These are phyloP conservation scores for Tubosaeta sp. DNA, from an alignment of 768 basidiomycete genomes.

Conservation along the genomic window DNA sequence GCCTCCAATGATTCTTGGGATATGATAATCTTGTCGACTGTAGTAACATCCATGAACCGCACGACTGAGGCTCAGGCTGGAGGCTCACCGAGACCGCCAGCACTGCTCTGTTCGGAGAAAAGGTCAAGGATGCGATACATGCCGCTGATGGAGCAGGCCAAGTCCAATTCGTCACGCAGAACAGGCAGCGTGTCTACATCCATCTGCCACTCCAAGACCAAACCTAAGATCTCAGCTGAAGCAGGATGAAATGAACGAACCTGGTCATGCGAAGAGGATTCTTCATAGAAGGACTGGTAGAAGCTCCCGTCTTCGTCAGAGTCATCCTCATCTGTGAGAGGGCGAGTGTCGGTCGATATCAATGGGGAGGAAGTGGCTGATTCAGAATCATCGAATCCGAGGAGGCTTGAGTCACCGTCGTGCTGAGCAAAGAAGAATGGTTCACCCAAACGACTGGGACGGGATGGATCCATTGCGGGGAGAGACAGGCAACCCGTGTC, in stretches of 20 bases:
- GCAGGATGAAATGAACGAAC: constrained; percentile 3
- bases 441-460: constrained; percentile 7
- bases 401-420: not conserved
- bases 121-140: constrained; percentile 46
- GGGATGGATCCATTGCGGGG: constrained; percentile 8
- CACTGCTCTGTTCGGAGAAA: constrained; percentile 28
- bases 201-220: constrained; percentile 14
- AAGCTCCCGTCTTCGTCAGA: constrained; percentile 14
- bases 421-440: too few species aligned
- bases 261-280: not conserved
- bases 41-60: not conserved
- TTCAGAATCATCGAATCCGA: not conserved
- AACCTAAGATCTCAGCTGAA: not conserved
- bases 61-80: not conserved
- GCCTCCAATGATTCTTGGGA: constrained; percentile 32
- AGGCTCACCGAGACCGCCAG: constrained; percentile 43
- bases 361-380: constrained; percentile 1
- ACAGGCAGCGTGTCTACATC: constrained; percentile 5
- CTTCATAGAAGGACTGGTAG: constrained; percentile 14
- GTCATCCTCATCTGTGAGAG: not conserved
- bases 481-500: not conserved
- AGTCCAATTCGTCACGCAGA: constrained; percentile 15
- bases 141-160: constrained; percentile 35
- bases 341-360: not conserved
- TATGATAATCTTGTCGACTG: constrained; percentile 46